phyloP scores from a whole-genome alignment of 2,329 filamentous ascomycete genomes.

The Dothiorella sarmentorum region DNA sequence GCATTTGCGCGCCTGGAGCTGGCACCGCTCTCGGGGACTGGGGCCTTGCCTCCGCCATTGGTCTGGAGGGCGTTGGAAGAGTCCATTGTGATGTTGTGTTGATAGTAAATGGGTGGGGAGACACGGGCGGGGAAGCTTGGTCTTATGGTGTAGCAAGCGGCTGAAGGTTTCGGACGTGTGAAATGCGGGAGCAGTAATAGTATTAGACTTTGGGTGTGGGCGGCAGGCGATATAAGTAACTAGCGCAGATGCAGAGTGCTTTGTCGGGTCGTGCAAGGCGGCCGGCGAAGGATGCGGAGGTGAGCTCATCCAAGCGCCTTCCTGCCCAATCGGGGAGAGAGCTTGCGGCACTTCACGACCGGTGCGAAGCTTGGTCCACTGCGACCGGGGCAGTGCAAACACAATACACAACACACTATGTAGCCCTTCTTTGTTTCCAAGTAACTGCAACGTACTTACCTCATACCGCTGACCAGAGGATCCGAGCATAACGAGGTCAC shows the following conservation, averaged over 20 bases:
- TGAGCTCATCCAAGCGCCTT: not conserved
- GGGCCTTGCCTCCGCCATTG: constrained; percentile 18
- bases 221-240: constrained; percentile 4
- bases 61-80: not conserved
- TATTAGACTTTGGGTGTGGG: not conserved
- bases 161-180: not conserved
- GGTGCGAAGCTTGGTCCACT: constrained; percentile 4
- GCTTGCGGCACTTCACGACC: not conserved
- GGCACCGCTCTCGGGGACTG: constrained; percentile 2
- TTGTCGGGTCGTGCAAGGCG: not conserved
- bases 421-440: not conserved
- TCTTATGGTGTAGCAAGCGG: not conserved
- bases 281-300: constrained; percentile 9
- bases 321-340: not conserved
- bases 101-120: not conserved
- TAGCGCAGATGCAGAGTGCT: not conserved
- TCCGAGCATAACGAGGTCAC: too few species aligned
- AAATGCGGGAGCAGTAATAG: not conserved
- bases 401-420: not conserved
- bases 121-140: not conserved
- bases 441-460: too few species aligned
- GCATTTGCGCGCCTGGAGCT: not conserved
- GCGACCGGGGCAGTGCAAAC: constrained; percentile 7
- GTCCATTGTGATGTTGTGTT: constrained; percentile 5
- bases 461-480: too few species aligned